Evolutionary conservation across 2,329 filamentous ascomycete genomes (phyloP).

Genomic region (Aspergillus awamori): DNA sequence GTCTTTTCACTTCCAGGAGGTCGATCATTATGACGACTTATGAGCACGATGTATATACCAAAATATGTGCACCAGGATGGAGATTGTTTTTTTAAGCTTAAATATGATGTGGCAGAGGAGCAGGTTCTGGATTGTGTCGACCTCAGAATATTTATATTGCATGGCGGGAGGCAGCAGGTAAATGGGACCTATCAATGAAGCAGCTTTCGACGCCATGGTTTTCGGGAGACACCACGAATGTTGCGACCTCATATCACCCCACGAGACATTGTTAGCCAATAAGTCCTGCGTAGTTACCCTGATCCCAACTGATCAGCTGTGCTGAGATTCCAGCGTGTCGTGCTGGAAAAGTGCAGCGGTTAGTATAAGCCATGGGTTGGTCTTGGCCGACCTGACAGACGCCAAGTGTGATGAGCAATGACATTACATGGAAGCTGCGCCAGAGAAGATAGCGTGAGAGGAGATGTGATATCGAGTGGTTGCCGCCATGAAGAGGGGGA

Average conservation of each 20-base stretch:
- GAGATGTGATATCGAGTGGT: background rate
- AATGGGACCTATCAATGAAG: background rate
- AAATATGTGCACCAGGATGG: too few species aligned
- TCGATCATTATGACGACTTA: background rate
- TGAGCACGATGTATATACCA: background rate
- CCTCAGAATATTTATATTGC: background rate
- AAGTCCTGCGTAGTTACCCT: background rate
- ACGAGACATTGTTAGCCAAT: background rate
- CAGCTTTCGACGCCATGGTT: background rate
- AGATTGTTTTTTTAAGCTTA: background rate
- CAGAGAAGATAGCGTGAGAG: background rate
- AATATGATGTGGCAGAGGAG: background rate
- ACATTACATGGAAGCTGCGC: background rate
- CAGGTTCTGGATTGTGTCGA: background rate
- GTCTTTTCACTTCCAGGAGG: slow-evolving; percentile 12
- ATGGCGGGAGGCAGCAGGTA: background rate
- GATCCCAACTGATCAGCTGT: background rate
- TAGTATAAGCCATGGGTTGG: background rate
- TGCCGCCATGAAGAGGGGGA: background rate
- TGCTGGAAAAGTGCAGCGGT: background rate
- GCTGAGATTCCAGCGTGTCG: background rate
- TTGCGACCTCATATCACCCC: background rate
- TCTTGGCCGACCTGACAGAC: background rate
- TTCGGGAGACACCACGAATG: background rate
- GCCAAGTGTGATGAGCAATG: background rate